Percentiles rank a stretch among this genome's conserved stretches.
Conservation (phyloP, 345 rosid species). For the Dovyalis caffra region DNA sequence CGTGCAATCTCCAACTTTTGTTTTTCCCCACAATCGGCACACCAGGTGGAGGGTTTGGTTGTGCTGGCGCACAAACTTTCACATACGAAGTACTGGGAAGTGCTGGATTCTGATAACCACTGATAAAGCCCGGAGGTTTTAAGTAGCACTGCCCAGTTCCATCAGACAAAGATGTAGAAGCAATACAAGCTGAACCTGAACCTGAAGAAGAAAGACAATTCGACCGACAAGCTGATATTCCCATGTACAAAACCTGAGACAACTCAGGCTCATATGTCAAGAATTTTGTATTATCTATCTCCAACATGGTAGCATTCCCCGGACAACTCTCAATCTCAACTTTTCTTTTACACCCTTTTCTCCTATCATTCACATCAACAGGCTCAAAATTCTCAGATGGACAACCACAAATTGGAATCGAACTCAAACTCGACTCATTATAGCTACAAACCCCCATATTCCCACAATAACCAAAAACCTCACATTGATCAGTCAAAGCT, state of each 20-base stretch:
- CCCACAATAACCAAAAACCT: constrained; percentile 65
- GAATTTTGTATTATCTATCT: constrained; percentile 47
- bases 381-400: constrained; percentile 65
- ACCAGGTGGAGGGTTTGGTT: constrained; percentile 28
- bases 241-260: constrained; percentile 39
- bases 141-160: constrained; percentile 56
- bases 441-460: constrained; percentile 62
- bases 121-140: constrained; percentile 42
- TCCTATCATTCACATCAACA: constrained; percentile 41
- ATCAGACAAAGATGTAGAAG: constrained; percentile 56
- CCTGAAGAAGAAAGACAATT: constrained; percentile 54
- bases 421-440: constrained; percentile 24
- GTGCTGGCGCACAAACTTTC: constrained; percentile 59
- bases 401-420: constrained; percentile 49
- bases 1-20: constrained; percentile 21
- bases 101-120: constrained; percentile 51
- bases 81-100: constrained; percentile 62
- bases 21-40: constrained; percentile 3
- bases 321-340: constrained; percentile 49
- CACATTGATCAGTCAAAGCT: constrained; percentile 61
- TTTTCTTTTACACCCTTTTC: constrained; percentile 63
- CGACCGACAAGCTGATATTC: constrained; percentile 50
- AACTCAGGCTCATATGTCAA: constrained; percentile 50
- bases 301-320: constrained; percentile 49
- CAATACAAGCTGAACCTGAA: constrained; percentile 40